Conservation (phyloP, 176 grass and related monocot genomes). For the Pharus latifolius region DNA sequence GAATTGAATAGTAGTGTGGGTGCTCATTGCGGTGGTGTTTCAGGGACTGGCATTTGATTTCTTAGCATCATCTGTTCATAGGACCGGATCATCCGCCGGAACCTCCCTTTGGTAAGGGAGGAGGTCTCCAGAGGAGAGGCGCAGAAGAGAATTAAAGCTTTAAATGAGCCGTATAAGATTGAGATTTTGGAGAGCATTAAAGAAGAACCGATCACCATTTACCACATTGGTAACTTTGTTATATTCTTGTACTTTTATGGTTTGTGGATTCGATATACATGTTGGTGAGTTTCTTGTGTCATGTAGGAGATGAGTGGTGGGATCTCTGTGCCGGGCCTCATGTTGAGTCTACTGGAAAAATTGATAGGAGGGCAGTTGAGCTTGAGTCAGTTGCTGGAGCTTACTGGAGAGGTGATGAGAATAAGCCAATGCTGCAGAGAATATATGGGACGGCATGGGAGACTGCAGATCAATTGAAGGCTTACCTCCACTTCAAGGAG, state of each 20-base stretch:
- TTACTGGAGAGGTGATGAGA: slow-evolving; percentile 96
- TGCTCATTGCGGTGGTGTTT: slow-evolving; percentile 37
- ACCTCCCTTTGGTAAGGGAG: slow-evolving; percentile 82
- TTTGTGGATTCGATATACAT: not conserved
- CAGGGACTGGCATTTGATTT: slow-evolving; percentile 39
- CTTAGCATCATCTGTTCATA: slow-evolving; percentile 42
- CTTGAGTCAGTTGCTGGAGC: slow-evolving; percentile 95
- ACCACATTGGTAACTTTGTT: slow-evolving; percentile 67
- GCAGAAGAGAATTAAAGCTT: slow-evolving; percentile 65
- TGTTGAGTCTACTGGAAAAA: slow-evolving; percentile 84
- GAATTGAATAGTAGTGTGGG: not conserved
- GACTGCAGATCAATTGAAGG: slow-evolving; percentile 72
- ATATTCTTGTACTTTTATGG: not conserved
- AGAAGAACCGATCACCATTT: slow-evolving; percentile 92
- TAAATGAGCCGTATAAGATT: slow-evolving; percentile 86
- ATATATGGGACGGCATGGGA: slow-evolving; percentile 99
- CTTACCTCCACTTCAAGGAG: slow-evolving; percentile 82
- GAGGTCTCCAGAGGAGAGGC: slow-evolving; percentile 86
- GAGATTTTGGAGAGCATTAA: slow-evolving; percentile 89
- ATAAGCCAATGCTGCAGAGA: slow-evolving; percentile 90
- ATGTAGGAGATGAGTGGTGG: slow-evolving; percentile 96
- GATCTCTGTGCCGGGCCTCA: slow-evolving; percentile 97
- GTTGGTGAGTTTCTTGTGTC: not conserved
- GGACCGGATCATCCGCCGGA: slow-evolving; percentile 72
- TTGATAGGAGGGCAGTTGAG: slow-evolving; percentile 71